Conservation (phyloP, 768 basidiomycete species). For the Candolleomyces efflorescens region DNA sequence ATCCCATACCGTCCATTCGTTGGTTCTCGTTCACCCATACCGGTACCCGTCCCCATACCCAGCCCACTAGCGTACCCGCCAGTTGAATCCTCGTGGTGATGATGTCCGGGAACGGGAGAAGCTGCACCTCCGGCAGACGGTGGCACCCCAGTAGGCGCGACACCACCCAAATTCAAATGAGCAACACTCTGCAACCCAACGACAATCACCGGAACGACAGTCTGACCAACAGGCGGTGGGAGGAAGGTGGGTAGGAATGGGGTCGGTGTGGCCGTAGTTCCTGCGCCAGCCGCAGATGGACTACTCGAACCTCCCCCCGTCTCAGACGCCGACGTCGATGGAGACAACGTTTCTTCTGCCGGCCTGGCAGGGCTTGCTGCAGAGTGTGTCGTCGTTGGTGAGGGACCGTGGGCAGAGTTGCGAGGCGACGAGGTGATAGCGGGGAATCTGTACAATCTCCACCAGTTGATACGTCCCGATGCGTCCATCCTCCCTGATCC, state of each 20-base stretch:
- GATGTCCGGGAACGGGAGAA: too few relatives aligned
- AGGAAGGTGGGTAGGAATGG: conserved; percentile 7
- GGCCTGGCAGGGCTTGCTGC: background rate
- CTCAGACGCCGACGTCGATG: too few relatives aligned
- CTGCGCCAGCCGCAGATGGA: background rate
- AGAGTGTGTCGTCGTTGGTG: background rate
- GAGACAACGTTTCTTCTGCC: too few relatives aligned
- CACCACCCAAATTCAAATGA: conserved; percentile 14
- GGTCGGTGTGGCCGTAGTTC: background rate
- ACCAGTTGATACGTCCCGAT: conserved; percentile 64
- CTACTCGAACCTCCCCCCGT: background rate
- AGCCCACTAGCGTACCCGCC: too few relatives aligned
- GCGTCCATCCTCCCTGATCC: conserved; percentile 24
- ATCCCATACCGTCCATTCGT: too few relatives aligned
- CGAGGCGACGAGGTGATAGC: conserved; percentile 39
- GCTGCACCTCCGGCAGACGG: too few relatives aligned
- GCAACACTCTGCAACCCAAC: conserved; percentile 78
- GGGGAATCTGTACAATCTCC: conserved; percentile 81
- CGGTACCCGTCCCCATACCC: too few relatives aligned
- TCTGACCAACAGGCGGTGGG: conserved; percentile 22
- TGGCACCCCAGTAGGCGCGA: too few relatives aligned
- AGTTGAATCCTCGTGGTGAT: too few relatives aligned
- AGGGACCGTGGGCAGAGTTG: background rate
- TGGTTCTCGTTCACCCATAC: too few relatives aligned
- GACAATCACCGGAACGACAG: conserved; percentile 79